Evolutionary conservation across 2,329 filamentous ascomycete genomes (phyloP), one percentile per base, ranked within the genome.

Genomic region (Microdochium trichocladiopsis): DNA sequence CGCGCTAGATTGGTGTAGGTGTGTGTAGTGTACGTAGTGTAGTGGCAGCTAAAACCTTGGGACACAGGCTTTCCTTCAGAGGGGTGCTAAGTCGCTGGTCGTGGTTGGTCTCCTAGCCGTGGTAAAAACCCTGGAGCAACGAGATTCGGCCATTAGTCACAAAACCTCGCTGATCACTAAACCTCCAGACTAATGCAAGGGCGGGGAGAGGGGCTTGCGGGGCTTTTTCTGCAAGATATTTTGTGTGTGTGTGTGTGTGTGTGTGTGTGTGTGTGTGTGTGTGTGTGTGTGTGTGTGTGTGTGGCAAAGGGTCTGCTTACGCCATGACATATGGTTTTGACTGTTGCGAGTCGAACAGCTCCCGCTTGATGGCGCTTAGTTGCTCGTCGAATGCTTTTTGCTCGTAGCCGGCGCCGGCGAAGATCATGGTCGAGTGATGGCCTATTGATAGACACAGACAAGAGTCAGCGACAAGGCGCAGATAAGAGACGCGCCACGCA

Each of bases 91-190:
- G 25, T 21, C 24, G n/a, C n/a, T n/a, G n/a, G n/a, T n/a, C n/a
- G n/a, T n/a, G n/a, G 59, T 61, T 49, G 63, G 63, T 49, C 62
- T 65, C 48, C 61, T 60, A 22, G 63, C 62, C 2, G 62, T 64
- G 2, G 62, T 64, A 41, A 64, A 63, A 24, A 63, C 57, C 21
- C 63, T 65, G 43, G 12, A 12, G 22, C 3, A 4, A 23, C 6
- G n/a, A 21, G n/a, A n/a, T n/a, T n/a, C n/a, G n/a, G 12, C 11
- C 18, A 23, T 45, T 45, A 45, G 41, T 21, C 41, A 4, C 6
- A 22, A 5, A 45, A 11, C 4, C 18, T 37, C 6, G 11, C 9
- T 23, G 36, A 41, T 16, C n/a, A 41, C 36, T 41, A 18, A 41
- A 12, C 36, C n/a, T 41, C 8, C 8, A 18, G n/a, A 41, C 11